phyloP scores from a whole-genome alignment of 257 asterid genomes.

The Przewalskia tangutica region DNA sequence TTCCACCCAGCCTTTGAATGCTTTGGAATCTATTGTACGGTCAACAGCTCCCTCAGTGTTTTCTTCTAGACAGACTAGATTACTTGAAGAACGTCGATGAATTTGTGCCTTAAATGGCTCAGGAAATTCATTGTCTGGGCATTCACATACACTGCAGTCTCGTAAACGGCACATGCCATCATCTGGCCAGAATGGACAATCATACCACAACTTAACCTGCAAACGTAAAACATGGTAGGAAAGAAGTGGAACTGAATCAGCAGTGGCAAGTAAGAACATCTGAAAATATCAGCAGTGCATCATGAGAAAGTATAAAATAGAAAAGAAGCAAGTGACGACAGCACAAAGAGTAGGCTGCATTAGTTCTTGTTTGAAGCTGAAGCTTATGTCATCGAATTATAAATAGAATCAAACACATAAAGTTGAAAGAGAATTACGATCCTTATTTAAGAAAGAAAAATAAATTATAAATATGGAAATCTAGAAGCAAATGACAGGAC shows the following conservation, averaged over 20 bases:
- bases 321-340: background rate
- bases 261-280: background rate
- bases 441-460: background rate
- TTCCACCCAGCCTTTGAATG: conserved; percentile 55
- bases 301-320: background rate
- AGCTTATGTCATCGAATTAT: background rate
- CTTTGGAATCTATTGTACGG: conserved; percentile 46
- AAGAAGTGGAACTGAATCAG: background rate
- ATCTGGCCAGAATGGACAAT: conserved; percentile 73
- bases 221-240: background rate
- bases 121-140: conserved; percentile 62
- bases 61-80: conserved; percentile 44
- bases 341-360: background rate
- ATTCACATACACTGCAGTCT: conserved; percentile 62
- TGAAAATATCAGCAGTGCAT: background rate
- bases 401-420: background rate
- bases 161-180: conserved; percentile 52
- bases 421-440: background rate
- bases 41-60: conserved; percentile 54
- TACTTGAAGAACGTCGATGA: conserved; percentile 23
- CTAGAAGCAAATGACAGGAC: background rate
- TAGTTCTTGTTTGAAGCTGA: background rate
- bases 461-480: background rate
- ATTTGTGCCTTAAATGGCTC: conserved; percentile 30
- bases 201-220: conserved; percentile 65